Percentiles rank a stretch among this genome's conserved stretches.
Evolutionary conservation across 768 basidiomycete genomes (phyloP).

Genomic region (Podaxis sp.): DNA sequence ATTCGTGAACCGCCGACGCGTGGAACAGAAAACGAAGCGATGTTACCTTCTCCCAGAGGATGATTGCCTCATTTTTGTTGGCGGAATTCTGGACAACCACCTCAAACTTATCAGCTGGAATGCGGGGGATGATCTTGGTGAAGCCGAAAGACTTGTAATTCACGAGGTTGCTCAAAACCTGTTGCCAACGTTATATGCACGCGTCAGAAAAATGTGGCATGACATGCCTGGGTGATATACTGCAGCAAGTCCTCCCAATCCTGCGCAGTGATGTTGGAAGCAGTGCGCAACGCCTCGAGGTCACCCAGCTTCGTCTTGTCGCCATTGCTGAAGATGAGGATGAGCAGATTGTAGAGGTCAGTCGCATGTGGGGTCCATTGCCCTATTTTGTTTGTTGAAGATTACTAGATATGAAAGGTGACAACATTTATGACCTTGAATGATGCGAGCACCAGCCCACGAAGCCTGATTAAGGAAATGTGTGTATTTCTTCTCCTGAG

Average conservation of each 20-base stretch:
- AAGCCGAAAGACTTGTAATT: constrained; percentile 86
- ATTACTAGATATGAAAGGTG: neutral
- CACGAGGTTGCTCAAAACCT: constrained; percentile 62
- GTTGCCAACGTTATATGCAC: constrained; percentile 1
- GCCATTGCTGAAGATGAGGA: constrained; percentile 60
- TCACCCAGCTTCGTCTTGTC: constrained; percentile 53
- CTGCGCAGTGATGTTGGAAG: constrained; percentile 50
- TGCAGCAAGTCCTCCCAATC: constrained; percentile 74
- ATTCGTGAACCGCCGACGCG: neutral
- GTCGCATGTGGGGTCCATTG: constrained; percentile 79
- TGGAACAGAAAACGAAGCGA: neutral
- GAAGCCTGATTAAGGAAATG: constrained; percentile 71
- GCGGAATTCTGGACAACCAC: constrained; percentile 60
- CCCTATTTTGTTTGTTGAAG: constrained; percentile 31
- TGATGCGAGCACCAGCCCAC: constrained; percentile 85
- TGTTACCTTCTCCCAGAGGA: constrained; percentile 65
- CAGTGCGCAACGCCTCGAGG: constrained; percentile 49
- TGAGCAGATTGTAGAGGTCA: constrained; percentile 69
- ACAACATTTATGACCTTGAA: constrained; percentile 44
- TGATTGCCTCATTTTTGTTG: constrained; percentile 52
- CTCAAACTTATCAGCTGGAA: constrained; percentile 60
- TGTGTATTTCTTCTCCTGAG: constrained; percentile 76
- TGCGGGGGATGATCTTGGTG: constrained; percentile 81
- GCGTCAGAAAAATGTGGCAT: neutral
- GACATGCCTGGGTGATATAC: constrained; percentile 68